A percentile compares a stretch with the other conserved stretches of the same genome.
phyloP scores from a whole-genome alignment of 129 eudicot species.

The Helianthus tuberosus region DNA sequence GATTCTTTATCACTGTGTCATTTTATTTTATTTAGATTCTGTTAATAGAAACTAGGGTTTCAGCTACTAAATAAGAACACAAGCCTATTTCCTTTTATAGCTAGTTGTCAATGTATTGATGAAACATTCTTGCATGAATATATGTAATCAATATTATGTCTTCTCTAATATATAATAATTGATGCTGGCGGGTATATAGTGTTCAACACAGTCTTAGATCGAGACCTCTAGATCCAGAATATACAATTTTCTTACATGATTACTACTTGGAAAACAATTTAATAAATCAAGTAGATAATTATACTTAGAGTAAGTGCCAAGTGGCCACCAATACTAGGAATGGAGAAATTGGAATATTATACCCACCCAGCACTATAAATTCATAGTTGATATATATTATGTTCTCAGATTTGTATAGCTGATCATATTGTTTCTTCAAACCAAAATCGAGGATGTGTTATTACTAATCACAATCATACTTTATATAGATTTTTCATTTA shows the following conservation, averaged over 20 bases:
- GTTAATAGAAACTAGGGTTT: constrained; percentile 14
- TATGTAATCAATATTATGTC: not conserved
- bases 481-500: not conserved
- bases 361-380: not conserved
- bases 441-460: not conserved
- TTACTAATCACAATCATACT: not conserved
- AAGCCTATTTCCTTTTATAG: not conserved
- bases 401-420: not conserved
- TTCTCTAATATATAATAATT: not conserved
- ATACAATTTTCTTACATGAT: not conserved
- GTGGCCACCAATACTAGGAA: not conserved
- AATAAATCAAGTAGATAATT: not conserved
- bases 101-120: not conserved
- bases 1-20: constrained; percentile 16
- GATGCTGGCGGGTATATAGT: too few species aligned
- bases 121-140: not conserved
- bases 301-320: not conserved
- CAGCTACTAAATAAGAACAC: not conserved
- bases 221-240: not conserved
- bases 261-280: not conserved
- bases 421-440: too few species aligned
- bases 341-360: not conserved
- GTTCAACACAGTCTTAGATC: not conserved
- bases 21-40: not conserved
- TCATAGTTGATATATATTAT: not conserved